Percentiles rank a stretch among this genome's conserved stretches.
These are phyloP conservation scores for Plenodomus biglobosus DNA, from an alignment of 2,329 filamentous ascomycete genomes.

Conservation along the genomic window DNA sequence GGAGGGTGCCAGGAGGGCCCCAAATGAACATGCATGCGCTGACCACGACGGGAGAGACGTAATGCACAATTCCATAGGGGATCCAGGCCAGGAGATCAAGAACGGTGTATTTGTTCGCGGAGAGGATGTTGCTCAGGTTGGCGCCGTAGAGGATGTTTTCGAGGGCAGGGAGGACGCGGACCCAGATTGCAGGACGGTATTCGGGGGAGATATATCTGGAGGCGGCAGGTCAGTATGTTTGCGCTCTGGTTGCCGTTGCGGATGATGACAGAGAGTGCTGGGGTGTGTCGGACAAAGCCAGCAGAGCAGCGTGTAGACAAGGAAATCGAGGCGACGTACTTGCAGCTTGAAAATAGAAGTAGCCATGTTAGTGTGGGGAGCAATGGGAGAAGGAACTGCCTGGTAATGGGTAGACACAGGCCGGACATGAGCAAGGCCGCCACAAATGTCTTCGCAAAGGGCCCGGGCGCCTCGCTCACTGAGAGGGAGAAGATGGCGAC, in stretches of 20 bases:
- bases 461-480: slow-evolving; percentile 76
- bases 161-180: slow-evolving; percentile 87
- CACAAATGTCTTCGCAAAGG: slow-evolving; percentile 73
- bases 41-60: slow-evolving; percentile 79
- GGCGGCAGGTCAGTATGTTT: slow-evolving; percentile 20
- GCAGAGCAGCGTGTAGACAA: neutral
- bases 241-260: neutral
- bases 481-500: slow-evolving; percentile 80
- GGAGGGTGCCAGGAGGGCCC: slow-evolving; percentile 79
- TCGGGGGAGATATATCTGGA: slow-evolving; percentile 82
- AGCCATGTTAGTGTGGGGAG: slow-evolving; percentile 84
- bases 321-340: slow-evolving; percentile 62
- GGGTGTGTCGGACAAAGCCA: neutral
- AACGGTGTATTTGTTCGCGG: slow-evolving; percentile 79
- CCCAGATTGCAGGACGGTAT: slow-evolving; percentile 91
- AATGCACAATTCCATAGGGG: slow-evolving; percentile 89
- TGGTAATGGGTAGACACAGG: slow-evolving; percentile 77
- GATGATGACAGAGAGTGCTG: no score
- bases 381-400: slow-evolving; percentile 89
- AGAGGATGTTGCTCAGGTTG: slow-evolving; percentile 93
- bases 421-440: slow-evolving; percentile 68
- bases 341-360: slow-evolving; percentile 87
- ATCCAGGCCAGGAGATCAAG: slow-evolving; percentile 91
- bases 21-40: slow-evolving; percentile 83
- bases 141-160: slow-evolving; percentile 97